Base-by-base conservation (phyloP, 371 early-diverging fungal species). In the Lichtheimia ornata region DNA sequence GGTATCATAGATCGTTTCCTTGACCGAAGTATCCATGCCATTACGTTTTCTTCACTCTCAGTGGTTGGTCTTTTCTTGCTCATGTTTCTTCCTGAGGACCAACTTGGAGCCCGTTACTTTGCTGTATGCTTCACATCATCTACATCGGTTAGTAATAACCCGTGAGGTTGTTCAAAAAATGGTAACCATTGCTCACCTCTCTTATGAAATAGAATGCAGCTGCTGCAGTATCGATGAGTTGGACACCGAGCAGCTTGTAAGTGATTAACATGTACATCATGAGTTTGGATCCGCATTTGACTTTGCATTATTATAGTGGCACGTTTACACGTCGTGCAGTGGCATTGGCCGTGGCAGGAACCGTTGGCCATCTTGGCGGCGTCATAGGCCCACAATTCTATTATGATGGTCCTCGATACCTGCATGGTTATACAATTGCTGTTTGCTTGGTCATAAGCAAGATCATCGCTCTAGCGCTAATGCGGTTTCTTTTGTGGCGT, bases 401-500 rank as follows among this genome's bases (percentile, higher is more conserved):
- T 22, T 54, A 20, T 11, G 54, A 54, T 54, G 41, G 41, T 13
- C 54, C 54, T 18, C 7, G 13, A 12, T 54, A 54, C 22, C 7
- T 6, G 2, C 17, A 54, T 40, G 42, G 54, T 11, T 41, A 54
- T 41, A 54, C 58, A 4, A 58, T 58, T 58, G 54, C 41, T 20
- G 20, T 41, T 40, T 58, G 58, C 30, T 28, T 40, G 7, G 35
- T 50, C 1, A 20, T 58, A 40, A 17, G 45, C 3, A 35, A 40
- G 20, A 30, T 18, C 6, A 18, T 35, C 6, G 44, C n/a, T 18
- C 30, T 40, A n/a, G 9, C 49, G n/a, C 17, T 49, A 35, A 57
- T 42, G 51, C 65, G 20, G 51, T 55, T 52, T 41, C 58, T 56
- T 15, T 42, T 20, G 52, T 61, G 53, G n/a, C 55, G 15, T 41